Evolutionary conservation across 768 basidiomycete species (phyloP).

Genomic region (Lactarius vividus): DNA sequence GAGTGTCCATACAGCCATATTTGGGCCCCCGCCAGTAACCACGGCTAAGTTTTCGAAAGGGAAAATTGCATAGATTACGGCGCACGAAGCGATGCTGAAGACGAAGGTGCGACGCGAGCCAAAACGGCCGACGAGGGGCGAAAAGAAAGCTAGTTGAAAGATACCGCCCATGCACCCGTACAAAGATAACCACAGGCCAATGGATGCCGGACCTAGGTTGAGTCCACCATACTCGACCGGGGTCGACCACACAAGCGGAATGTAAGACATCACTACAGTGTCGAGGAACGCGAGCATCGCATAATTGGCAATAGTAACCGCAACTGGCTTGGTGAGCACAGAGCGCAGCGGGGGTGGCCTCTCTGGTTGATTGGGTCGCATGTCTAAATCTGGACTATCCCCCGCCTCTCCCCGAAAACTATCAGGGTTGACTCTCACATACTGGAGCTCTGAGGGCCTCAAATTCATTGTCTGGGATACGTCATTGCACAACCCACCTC

Average conservation of each 20-base stretch:
- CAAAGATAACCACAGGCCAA: conserved; percentile 37
- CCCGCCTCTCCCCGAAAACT: neutral
- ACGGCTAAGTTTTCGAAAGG: conserved; percentile 23
- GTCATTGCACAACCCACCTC: neutral
- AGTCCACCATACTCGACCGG: no score
- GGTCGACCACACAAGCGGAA: conserved; percentile 47
- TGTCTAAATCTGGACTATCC: neutral
- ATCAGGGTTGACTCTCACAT: neutral
- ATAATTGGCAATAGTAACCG: conserved; percentile 44
- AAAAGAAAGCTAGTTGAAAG: conserved; percentile 40
- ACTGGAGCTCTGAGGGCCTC: neutral
- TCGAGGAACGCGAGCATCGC: conserved; percentile 43
- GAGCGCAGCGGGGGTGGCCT: conserved; percentile 35
- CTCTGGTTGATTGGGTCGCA: neutral
- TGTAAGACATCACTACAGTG: conserved; percentile 37
- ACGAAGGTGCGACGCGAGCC: conserved; percentile 38
- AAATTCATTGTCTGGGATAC: neutral
- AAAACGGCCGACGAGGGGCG: conserved; percentile 35
- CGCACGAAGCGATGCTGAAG: conserved; percentile 29
- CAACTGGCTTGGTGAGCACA: conserved; percentile 28
- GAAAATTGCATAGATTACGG: conserved; percentile 31
- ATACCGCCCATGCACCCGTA: conserved; percentile 38
- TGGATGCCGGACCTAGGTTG: conserved; percentile 28
- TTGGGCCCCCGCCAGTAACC: no score
- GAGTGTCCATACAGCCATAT: neutral